Evolutionary conservation across 192 early-diverging fungal species (phyloP).

Genomic region (Coemansia sp.): DNA sequence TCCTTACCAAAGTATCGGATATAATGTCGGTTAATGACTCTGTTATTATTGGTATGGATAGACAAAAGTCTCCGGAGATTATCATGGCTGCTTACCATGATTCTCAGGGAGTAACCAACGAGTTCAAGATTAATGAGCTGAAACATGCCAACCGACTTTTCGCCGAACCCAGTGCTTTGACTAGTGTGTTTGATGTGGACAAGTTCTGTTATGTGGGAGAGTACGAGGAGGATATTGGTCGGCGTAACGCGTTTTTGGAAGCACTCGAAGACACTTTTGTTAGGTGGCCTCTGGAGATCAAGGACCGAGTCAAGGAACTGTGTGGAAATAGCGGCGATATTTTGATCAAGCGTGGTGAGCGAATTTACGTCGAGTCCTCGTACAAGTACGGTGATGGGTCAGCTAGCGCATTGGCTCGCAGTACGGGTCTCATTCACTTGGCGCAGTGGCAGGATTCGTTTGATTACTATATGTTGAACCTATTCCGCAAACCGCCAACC

Average conservation of each 20-base stretch:
- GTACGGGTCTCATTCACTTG: conserved; percentile 50
- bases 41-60: conserved; percentile 86
- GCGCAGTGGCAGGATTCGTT: conserved; percentile 61
- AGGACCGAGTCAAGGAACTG: conserved; percentile 15
- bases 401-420: conserved; percentile 54
- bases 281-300: conserved; percentile 42
- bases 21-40: conserved; percentile 71
- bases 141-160: conserved; percentile 76
- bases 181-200: conserved; percentile 52
- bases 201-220: conserved; percentile 74
- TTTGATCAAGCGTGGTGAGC: conserved; percentile 68
- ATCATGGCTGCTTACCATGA: conserved; percentile 89
- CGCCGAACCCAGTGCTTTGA: conserved; percentile 18
- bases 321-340: conserved; percentile 34
- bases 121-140: conserved; percentile 87
- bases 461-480: conserved; percentile 60
- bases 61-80: conserved; percentile 69
- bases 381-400: conserved; percentile 78
- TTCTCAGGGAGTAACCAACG: conserved; percentile 68
- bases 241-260: conserved; percentile 81
- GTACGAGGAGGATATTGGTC: conserved; percentile 72
- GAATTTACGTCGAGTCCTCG: conserved; percentile 87
- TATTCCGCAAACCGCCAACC: conserved; percentile 59
- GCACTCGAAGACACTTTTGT: conserved; percentile 59
- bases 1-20: conserved; percentile 63